Conservation (phyloP, 2,329 filamentous ascomycete genomes). For the Neonectria punicea region DNA sequence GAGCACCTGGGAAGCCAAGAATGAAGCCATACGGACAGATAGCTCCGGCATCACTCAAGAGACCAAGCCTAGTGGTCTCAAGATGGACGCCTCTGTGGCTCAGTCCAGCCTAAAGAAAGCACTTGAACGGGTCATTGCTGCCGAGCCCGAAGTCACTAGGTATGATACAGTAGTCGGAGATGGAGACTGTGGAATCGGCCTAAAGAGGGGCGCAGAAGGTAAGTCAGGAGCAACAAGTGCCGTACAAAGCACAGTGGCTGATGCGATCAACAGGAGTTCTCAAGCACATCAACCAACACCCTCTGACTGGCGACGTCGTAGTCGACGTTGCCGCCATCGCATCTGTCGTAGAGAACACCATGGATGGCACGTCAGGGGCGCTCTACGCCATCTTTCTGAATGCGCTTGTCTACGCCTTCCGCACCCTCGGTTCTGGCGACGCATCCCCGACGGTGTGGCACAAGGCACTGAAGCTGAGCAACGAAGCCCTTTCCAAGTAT, state of each 20-base stretch:
- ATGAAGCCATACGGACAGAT: slow-evolving; percentile 58
- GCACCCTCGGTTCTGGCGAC: slow-evolving; percentile 52
- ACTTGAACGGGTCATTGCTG: slow-evolving; percentile 70
- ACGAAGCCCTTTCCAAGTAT: slow-evolving; percentile 79
- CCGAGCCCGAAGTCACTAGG: slow-evolving; percentile 76
- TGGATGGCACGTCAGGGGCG: slow-evolving; percentile 72
- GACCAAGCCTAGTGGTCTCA: slow-evolving; percentile 59
- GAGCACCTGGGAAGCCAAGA: slow-evolving; percentile 71
- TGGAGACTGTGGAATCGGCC: slow-evolving; percentile 87
- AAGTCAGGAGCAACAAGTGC: slow-evolving; percentile 45
- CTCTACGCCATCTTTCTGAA: slow-evolving; percentile 88
- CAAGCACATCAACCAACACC: slow-evolving; percentile 57
- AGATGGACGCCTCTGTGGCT: slow-evolving; percentile 62
- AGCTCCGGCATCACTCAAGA: slow-evolving; percentile 45
- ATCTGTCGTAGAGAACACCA: slow-evolving; percentile 64
- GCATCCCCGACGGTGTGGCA: slow-evolving; percentile 61
- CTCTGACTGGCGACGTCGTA: slow-evolving; percentile 62
- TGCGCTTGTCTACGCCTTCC: slow-evolving; percentile 75
- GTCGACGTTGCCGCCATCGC: slow-evolving; percentile 64
- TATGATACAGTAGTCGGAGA: slow-evolving; percentile 89
- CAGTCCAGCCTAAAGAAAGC: slow-evolving; percentile 65
- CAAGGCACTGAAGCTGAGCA: slow-evolving; percentile 76
- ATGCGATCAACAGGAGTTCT: slow-evolving; percentile 57
- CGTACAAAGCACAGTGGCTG: slow-evolving; percentile 19
- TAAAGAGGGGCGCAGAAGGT: slow-evolving; percentile 88